Percentiles rank a stretch among this genome's conserved stretches.
Evolutionary conservation across 345 rosid genomes (phyloP).

Genomic region (Zanthoxylum bungeanum): DNA sequence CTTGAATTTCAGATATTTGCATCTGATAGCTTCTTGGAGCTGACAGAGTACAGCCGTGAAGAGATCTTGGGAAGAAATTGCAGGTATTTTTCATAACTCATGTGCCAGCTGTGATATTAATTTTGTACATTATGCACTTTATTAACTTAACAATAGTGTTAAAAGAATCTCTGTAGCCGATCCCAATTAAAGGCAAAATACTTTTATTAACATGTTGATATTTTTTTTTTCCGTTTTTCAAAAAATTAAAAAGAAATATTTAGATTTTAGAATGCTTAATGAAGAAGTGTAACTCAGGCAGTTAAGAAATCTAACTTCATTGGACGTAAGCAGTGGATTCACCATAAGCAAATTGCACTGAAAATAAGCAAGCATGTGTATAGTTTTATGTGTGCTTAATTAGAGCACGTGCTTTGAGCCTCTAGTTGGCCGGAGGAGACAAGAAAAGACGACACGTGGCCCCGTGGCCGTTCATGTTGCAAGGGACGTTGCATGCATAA

Average conservation of each 20-base stretch:
- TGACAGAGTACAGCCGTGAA: constrained; percentile 96
- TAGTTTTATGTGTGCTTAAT: neutral
- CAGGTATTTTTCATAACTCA: constrained; percentile 44
- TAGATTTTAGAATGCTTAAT: neutral
- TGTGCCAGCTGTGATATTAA: neutral
- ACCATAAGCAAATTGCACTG: neutral
- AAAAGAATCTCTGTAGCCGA: too few species aligned
- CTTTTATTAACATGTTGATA: too few species aligned
- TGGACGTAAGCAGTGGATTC: neutral
- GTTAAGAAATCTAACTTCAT: neutral
- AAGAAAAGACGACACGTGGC: constrained; percentile 2
- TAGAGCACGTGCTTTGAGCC: too few species aligned
- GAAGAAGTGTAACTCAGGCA: too few species aligned
- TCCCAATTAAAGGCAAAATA: too few species aligned
- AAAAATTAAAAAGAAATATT: neutral
- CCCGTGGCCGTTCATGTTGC: constrained; percentile 1
- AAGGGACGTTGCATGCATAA: neutral
- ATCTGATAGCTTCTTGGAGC: constrained; percentile 96
- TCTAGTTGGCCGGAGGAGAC: constrained; percentile 2
- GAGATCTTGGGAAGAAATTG: constrained; percentile 95
- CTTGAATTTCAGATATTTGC: constrained; percentile 74
- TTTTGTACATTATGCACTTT: neutral
- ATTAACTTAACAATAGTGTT: too few species aligned
- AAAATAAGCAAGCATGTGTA: constrained; percentile 11
- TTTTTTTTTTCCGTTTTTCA: too few species aligned